phyloP scores from a whole-genome alignment of 1,139 yeast species.

The Yamadazyma conglobata region DNA sequence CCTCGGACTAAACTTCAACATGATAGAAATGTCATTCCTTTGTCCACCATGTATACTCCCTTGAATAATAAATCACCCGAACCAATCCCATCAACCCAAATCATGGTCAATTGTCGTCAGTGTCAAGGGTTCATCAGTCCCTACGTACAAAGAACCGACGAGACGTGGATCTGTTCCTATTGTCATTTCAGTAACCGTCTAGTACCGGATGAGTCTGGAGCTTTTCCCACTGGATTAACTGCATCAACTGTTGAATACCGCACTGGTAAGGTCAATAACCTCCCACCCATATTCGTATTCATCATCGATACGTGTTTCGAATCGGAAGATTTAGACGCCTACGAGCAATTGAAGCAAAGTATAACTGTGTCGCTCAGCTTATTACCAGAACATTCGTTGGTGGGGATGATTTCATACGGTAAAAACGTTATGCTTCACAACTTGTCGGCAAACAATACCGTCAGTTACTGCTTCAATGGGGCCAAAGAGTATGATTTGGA shows the following conservation, averaged over 20 bases:
- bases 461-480: constrained; percentile 56
- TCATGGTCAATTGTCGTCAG: constrained; percentile 45
- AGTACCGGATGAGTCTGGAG: constrained; percentile 13
- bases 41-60: constrained; percentile 68
- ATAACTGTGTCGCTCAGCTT: constrained; percentile 50
- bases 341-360: constrained; percentile 51
- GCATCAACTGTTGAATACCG: constrained; percentile 53
- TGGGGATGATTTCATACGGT: constrained; percentile 62
- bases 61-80: constrained; percentile 49
- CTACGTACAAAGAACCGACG: constrained; percentile 37
- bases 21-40: constrained; percentile 55
- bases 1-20: constrained; percentile 62
- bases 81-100: constrained; percentile 30
- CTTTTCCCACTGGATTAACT: constrained; percentile 13
- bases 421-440: constrained; percentile 65
- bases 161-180: constrained; percentile 62
- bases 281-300: constrained; percentile 55
- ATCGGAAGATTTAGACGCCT: constrained; percentile 37
- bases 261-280: constrained; percentile 39
- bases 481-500: constrained; percentile 50
- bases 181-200: constrained; percentile 56
- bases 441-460: constrained; percentile 30
- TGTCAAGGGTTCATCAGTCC: constrained; percentile 65
- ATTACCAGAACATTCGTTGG: constrained; percentile 57
- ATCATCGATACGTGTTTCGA: constrained; percentile 66